These are phyloP conservation scores for Coemansia sp. DNA, from an alignment of 192 early-diverging fungal genomes.

Conservation along the genomic window DNA sequence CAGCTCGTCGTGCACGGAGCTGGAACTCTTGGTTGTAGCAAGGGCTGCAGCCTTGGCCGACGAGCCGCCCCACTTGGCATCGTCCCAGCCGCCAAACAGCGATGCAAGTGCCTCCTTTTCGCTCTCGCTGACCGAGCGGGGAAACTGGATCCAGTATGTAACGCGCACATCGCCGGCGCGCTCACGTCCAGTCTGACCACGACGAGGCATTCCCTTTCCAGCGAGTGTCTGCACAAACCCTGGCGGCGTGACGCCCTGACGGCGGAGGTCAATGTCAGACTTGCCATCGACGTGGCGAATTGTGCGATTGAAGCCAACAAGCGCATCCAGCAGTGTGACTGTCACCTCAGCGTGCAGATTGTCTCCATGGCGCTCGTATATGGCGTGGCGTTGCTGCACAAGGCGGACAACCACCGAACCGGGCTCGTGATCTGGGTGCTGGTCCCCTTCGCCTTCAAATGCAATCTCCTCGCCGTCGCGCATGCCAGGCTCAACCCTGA, in stretches of 20 bases:
- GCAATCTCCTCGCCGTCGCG: constrained; percentile 66
- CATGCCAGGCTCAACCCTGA: constrained; percentile 85
- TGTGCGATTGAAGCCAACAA: constrained; percentile 76
- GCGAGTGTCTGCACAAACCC: constrained; percentile 79
- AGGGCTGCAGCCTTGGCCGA: constrained; percentile 1
- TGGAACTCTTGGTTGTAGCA: not conserved
- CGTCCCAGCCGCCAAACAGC: constrained; percentile 15
- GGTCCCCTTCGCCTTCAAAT: constrained; percentile 90
- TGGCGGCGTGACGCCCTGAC: constrained; percentile 58
- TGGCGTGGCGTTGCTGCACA: constrained; percentile 64
- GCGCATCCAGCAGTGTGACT: constrained; percentile 74
- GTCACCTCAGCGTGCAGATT: constrained; percentile 74
- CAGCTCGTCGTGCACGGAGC: constrained; percentile 38
- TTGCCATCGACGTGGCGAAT: constrained; percentile 82
- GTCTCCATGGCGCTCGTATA: constrained; percentile 75
- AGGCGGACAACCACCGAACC: constrained; percentile 87
- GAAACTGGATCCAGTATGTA: constrained; percentile 85
- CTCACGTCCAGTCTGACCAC: constrained; percentile 7
- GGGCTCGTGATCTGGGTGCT: constrained; percentile 83
- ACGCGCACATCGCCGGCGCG: constrained; percentile 73
- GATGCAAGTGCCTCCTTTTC: constrained; percentile 15
- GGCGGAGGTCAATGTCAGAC: constrained; percentile 60
- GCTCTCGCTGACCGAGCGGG: constrained; percentile 37
- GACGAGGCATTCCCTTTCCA: constrained; percentile 87
- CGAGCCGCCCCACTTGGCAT: constrained; percentile 31